These are phyloP conservation scores for Paecilomyces dactylethromorphus DNA, from an alignment of 2,329 filamentous ascomycete genomes.

Conservation along the genomic window DNA sequence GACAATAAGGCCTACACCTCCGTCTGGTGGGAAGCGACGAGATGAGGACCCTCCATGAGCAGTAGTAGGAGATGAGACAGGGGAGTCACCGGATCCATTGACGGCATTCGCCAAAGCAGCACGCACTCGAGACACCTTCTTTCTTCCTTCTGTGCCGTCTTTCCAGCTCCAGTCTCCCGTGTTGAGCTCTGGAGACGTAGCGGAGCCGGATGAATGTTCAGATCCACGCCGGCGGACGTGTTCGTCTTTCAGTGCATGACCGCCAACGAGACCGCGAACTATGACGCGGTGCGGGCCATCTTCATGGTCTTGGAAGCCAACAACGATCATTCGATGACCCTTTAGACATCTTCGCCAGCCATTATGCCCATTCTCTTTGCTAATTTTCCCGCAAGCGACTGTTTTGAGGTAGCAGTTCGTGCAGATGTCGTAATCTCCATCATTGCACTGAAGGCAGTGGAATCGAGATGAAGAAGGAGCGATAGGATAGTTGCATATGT, in stretches of 20 bases:
- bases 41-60: conserved; percentile 7
- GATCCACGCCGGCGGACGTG: conserved; percentile 25
- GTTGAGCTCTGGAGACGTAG: conserved; percentile 19
- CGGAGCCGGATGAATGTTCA: conserved; percentile 2
- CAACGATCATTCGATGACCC: conserved; percentile 77
- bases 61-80: conserved; percentile 54
- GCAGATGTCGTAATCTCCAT: conserved; percentile 86
- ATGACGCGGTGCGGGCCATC: conserved; percentile 63
- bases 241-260: conserved; percentile 60
- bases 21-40: conserved; percentile 62
- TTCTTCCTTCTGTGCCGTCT: conserved; percentile 31
- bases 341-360: conserved; percentile 79
- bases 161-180: conserved; percentile 37
- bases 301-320: conserved; percentile 65
- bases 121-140: conserved; percentile 30
- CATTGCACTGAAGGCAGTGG: conserved; percentile 71
- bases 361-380: conserved; percentile 64
- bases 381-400: conserved; percentile 58
- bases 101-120: conserved; percentile 5
- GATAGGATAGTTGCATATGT: conserved; percentile 69
- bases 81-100: conserved; percentile 3
- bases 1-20: conserved; percentile 60
- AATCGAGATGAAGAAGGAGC: conserved; percentile 62
- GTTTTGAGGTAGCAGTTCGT: conserved; percentile 67
- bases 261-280: conserved; percentile 70